Conservation (phyloP, 768 basidiomycete genomes). For the Pleurotus pulmonarius region DNA sequence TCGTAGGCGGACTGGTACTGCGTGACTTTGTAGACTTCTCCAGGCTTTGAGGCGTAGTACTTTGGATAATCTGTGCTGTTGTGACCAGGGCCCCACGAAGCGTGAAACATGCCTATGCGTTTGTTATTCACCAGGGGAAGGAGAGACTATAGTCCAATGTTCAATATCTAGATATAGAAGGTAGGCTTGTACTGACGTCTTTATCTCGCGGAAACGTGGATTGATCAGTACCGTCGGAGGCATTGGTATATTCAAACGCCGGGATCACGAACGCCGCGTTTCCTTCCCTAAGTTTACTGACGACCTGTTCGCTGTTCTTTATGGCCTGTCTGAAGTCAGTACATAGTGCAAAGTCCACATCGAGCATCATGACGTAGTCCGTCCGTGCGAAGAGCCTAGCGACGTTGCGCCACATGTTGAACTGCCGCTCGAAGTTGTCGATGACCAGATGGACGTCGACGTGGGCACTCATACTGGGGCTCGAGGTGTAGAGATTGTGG, state of each 20-base stretch:
- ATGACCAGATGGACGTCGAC: conserved; percentile 88
- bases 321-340: conserved; percentile 71
- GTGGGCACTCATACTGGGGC: conserved; percentile 57
- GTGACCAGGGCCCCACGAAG: conserved; percentile 74
- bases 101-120: conserved; percentile 74
- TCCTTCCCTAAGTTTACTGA: conserved; percentile 53
- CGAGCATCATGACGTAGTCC: conserved; percentile 85
- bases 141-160: conserved; percentile 38
- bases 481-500: conserved; percentile 63
- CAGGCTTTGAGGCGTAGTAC: conserved; percentile 58
- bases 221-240: conserved; percentile 58
- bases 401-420: conserved; percentile 88
- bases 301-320: conserved; percentile 34
- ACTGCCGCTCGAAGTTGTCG: conserved; percentile 76
- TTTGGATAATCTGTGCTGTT: conserved; percentile 74
- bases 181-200: conserved; percentile 17
- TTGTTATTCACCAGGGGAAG: conserved; percentile 51
- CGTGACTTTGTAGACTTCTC: conserved; percentile 71
- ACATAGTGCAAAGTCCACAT: conserved; percentile 84
- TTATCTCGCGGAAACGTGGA: conserved; percentile 66
- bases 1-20: conserved; percentile 84
- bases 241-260: conserved; percentile 76
- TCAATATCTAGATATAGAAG: neutral
- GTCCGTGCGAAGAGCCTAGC: conserved; percentile 84
- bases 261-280: conserved; percentile 75